Evolutionary conservation across 345 rosid genomes (phyloP), one percentile per base, ranked within the genome.

Genomic region (Arabis alpina): DNA sequence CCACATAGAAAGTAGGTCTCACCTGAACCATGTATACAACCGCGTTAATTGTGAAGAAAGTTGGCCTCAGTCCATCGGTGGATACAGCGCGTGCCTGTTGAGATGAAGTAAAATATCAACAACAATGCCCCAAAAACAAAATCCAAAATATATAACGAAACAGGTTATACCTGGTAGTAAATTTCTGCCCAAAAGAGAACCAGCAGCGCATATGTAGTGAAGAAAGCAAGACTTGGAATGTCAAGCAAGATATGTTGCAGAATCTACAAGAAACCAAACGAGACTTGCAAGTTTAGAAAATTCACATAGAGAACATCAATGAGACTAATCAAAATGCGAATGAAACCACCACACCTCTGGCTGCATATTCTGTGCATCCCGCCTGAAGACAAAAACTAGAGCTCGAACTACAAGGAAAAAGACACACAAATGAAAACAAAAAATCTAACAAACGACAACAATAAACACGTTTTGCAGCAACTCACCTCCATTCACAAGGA

Each of bases 131-230:
- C 36, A 15, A 24, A 45, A 43, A 71, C 57, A 25, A n/a, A 3
- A 15, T 3, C 6, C 6, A 2, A 1, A 1, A 61, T 65, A 13
- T 0, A 41, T 13, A 51, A 25, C 40, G 4, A 5, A 41, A 14
- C 14, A 32, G 39, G 28, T 19, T 52, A 42, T 66, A 85, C 97
- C 91, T 88, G 95, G 77, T 85, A 85, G 77, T 86, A 92, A 54
- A 89, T 92, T 79, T 92, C 96, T 0, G 96, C 92, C 93, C 90
- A 92, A 67, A 92, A 92, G 76, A 92, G 80, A 19, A 89, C 90
- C 10, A 92, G 86, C 11, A 91, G 77, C 11, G 93, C 82, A 65
- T 92, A 92, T 0, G 96, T 92, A 10, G 92, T 84, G 72, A 92
- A 89, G 77, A 87, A 89, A 19, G 86, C 79, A 58, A 87, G 96